Percentiles rank a stretch among this genome's conserved stretches.
Conservation (phyloP, 352 stramenopile genomes). For the Pythium phragmiticola region DNA sequence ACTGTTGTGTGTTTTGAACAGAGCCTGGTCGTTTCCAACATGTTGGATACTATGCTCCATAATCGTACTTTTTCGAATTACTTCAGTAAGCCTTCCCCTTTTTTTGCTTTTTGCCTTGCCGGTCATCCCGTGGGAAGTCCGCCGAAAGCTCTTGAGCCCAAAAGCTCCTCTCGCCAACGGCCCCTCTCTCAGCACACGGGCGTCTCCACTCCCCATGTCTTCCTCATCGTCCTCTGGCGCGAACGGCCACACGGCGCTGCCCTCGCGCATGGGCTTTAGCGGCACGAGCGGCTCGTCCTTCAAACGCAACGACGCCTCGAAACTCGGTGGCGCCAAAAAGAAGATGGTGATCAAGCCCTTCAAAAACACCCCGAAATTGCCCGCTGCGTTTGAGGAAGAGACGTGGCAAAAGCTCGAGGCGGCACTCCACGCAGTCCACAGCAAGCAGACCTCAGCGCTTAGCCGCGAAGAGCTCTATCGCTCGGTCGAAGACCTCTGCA, state of each 20-base stretch:
- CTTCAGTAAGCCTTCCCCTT: neutral
- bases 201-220: constrained; percentile 3
- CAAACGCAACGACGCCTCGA: constrained; percentile 20
- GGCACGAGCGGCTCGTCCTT: constrained; percentile 1
- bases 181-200: too few species aligned
- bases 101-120: too few species aligned
- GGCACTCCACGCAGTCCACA: constrained; percentile 63
- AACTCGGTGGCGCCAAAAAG: constrained; percentile 45
- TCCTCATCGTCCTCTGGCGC: constrained; percentile 11
- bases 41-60: neutral
- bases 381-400: constrained; percentile 70
- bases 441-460: constrained; percentile 60
- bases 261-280: constrained; percentile 18
- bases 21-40: neutral
- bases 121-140: constrained; percentile 13
- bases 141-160: constrained; percentile 1
- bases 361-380: constrained; percentile 73
- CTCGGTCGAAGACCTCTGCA: constrained; percentile 89
- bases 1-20: neutral
- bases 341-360: constrained; percentile 89
- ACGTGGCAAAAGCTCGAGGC: constrained; percentile 74
- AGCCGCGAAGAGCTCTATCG: constrained; percentile 85
- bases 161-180: too few species aligned
- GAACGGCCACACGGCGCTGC: constrained; percentile 18
- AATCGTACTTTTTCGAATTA: neutral